Evolutionary conservation across 768 basidiomycete genomes (phyloP).

Genomic region (Dictyophora rubrovolvata): DNA sequence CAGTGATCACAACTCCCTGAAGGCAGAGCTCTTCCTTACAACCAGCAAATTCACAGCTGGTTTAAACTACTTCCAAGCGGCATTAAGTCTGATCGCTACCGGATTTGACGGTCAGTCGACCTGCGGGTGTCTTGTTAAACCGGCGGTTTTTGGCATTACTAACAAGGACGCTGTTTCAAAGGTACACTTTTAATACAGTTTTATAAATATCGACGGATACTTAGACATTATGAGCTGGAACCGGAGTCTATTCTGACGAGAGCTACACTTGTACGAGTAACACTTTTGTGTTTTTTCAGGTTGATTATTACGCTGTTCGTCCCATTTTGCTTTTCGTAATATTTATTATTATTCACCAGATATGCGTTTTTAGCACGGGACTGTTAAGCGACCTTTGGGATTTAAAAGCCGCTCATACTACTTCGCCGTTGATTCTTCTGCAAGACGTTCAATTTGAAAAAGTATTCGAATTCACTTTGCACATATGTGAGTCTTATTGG

Average conservation of each 20-base stretch:
- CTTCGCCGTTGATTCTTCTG: background rate
- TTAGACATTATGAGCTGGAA: background rate
- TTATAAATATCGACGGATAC: background rate
- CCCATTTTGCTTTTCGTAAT: background rate
- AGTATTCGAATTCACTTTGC: background rate
- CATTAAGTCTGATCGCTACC: background rate
- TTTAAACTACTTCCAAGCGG: background rate
- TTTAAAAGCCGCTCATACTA: background rate
- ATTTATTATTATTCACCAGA: background rate
- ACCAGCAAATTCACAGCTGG: background rate
- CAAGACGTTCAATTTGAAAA: background rate
- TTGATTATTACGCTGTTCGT: background rate
- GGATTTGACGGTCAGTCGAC: background rate
- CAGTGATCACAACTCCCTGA: background rate
- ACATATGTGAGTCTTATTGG: background rate
- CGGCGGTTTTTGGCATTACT: background rate
- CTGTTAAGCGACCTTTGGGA: background rate
- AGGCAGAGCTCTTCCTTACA: background rate
- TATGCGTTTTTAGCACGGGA: background rate
- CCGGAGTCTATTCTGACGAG: background rate
- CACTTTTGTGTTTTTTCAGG: background rate
- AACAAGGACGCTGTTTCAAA: background rate
- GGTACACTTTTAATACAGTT: background rate
- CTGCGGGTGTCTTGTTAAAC: background rate
- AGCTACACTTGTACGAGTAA: background rate